A percentile compares a stretch with the other conserved stretches of the same genome.
phyloP scores from a whole-genome alignment of 2,329 filamentous ascomycete species.

The Colletotrichum karsti region DNA sequence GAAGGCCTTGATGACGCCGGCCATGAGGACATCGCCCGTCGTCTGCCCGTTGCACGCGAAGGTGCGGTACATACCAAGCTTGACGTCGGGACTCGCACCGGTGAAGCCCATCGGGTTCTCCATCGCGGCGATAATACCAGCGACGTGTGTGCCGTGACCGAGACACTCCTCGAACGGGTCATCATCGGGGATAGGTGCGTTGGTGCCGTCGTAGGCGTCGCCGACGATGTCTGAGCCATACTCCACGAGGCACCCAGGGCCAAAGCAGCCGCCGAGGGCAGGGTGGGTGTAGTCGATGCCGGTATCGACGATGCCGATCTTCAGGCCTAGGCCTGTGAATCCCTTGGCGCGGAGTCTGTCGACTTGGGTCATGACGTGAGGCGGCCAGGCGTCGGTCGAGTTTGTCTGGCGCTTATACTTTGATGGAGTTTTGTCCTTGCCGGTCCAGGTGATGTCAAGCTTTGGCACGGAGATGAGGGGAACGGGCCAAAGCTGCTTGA shows the following conservation, averaged over 20 bases:
- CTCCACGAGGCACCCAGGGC: slow-evolving; percentile 52
- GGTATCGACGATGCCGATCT: slow-evolving; percentile 61
- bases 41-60: slow-evolving; percentile 42
- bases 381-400: slow-evolving; percentile 48
- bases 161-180: slow-evolving; percentile 48
- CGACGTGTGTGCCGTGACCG: slow-evolving; percentile 54
- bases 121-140: slow-evolving; percentile 54
- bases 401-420: slow-evolving; percentile 23
- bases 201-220: slow-evolving; percentile 39
- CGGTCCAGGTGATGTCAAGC: slow-evolving; percentile 51
- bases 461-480: slow-evolving; percentile 50
- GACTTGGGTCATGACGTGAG: slow-evolving; percentile 66
- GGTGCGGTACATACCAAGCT: slow-evolving; percentile 47
- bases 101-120: slow-evolving; percentile 44
- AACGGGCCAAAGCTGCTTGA: slow-evolving; percentile 61
- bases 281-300: slow-evolving; percentile 54
- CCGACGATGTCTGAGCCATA: slow-evolving; percentile 54
- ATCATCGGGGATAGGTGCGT: slow-evolving; percentile 41
- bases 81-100: slow-evolving; percentile 48
- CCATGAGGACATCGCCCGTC: slow-evolving; percentile 46
- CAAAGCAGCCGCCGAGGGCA: slow-evolving; percentile 57
- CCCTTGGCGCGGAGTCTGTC: slow-evolving; percentile 59
- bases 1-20: slow-evolving; percentile 48
- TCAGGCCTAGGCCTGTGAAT: slow-evolving; percentile 58
- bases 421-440: slow-evolving; percentile 26